These are phyloP conservation scores for Thozetella sp. DNA, from an alignment of 495 filamentous ascomycete species.

Conservation along the genomic window DNA sequence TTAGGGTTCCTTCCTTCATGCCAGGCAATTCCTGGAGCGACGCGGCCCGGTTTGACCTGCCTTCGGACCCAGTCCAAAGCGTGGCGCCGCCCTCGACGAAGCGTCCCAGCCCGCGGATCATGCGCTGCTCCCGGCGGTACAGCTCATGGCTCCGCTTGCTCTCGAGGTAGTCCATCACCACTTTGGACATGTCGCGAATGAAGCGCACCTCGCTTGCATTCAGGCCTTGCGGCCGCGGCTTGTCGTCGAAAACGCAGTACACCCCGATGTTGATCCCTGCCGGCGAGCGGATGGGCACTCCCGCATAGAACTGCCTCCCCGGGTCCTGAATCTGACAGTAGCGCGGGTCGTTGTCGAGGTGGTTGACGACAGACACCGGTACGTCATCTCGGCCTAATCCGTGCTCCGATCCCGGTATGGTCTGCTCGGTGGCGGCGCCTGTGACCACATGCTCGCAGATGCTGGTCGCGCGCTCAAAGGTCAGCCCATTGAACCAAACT, in stretches of 20 bases:
- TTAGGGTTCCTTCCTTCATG: slow-evolving; percentile 9
- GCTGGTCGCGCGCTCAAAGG: slow-evolving; percentile 41
- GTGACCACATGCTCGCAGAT: slow-evolving; percentile 48
- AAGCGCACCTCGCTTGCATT: slow-evolving; percentile 35
- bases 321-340: slow-evolving; percentile 48
- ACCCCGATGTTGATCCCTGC: slow-evolving; percentile 72
- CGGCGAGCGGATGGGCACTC: slow-evolving; percentile 66
- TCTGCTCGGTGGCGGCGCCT: slow-evolving; percentile 19
- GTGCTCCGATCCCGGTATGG: slow-evolving; percentile 10
- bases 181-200: slow-evolving; percentile 49
- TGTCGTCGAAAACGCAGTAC: slow-evolving; percentile 66
- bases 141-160: slow-evolving; percentile 58
- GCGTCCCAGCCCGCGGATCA: slow-evolving; percentile 62
- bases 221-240: slow-evolving; percentile 44
- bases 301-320: slow-evolving; percentile 61
- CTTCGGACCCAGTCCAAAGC: slow-evolving; percentile 6
- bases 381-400: slow-evolving; percentile 25
- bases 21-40: slow-evolving; percentile 7
- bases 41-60: neutral
- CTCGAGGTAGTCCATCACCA: slow-evolving; percentile 67
- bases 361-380: slow-evolving; percentile 44
- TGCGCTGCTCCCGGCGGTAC: slow-evolving; percentile 57
- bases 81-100: slow-evolving; percentile 60
- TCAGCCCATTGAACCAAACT: slow-evolving; percentile 36
- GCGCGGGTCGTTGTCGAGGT: slow-evolving; percentile 49